Conservation (phyloP, 371 early-diverging fungal species). For the Catenaria anguillulae region DNA sequence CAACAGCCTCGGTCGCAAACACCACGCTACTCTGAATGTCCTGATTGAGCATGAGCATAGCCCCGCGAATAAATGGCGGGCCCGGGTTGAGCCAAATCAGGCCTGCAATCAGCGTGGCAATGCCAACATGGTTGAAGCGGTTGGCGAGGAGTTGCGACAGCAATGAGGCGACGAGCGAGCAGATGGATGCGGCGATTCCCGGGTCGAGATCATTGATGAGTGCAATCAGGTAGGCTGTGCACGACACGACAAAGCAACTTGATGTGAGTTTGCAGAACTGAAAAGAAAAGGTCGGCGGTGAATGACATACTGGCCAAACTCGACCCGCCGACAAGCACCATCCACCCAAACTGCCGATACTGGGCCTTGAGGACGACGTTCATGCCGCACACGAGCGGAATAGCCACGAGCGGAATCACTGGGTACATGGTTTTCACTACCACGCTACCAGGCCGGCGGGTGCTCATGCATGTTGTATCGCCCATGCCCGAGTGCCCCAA, state of each 20-base stretch:
- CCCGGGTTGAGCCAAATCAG: background rate
- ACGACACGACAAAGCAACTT: too few relatives aligned
- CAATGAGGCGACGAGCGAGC: background rate
- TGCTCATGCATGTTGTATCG: background rate
- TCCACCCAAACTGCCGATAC: background rate
- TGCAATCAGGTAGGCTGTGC: background rate
- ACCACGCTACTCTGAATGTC: background rate
- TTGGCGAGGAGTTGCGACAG: background rate
- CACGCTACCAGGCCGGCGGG: background rate
- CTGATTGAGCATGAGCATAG: background rate
- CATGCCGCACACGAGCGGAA: background rate
- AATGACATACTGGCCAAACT: background rate
- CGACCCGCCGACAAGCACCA: background rate
- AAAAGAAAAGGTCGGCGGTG: too few relatives aligned
- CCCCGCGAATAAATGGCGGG: background rate
- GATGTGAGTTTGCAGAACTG: too few relatives aligned
- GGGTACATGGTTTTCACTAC: background rate
- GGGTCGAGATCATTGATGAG: background rate
- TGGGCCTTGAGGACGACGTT: background rate
- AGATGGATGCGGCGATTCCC: background rate
- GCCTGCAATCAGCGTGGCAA: background rate
- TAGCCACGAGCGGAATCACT: background rate
- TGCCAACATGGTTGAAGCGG: background rate
- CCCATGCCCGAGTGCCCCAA: background rate
- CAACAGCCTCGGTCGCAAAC: background rate